Percentiles rank a stretch among this genome's conserved stretches.
These are phyloP conservation scores for Mariannaea elegans DNA, from an alignment of 2,329 filamentous ascomycete species.

Conservation along the genomic window DNA sequence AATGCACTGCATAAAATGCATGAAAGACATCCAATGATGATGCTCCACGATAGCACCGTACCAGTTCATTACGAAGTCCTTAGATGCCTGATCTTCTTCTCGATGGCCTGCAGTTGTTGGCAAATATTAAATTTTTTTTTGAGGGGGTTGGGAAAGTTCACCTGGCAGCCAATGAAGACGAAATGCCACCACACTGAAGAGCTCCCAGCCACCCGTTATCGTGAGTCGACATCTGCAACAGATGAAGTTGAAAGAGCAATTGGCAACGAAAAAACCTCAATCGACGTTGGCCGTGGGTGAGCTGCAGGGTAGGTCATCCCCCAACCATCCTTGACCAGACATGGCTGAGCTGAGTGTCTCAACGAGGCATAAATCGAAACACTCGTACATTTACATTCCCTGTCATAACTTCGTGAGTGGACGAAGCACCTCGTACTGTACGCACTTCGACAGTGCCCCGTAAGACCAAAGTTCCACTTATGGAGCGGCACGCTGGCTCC, in stretches of 20 bases:
- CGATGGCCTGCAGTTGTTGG: constrained; percentile 30
- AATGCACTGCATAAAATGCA: constrained; percentile 37
- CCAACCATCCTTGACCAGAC: constrained; percentile 14
- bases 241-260: constrained; percentile 9
- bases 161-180: constrained; percentile 31
- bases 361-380: constrained; percentile 13
- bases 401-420: constrained; percentile 4
- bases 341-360: constrained; percentile 21
- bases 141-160: constrained; percentile 33
- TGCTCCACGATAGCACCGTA: constrained; percentile 44
- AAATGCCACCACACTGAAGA: constrained; percentile 15
- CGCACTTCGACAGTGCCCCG: neutral
- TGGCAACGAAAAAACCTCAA: constrained; percentile 7
- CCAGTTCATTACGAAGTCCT: constrained; percentile 35
- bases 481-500: constrained; percentile 23
- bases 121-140: constrained; percentile 21
- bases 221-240: constrained; percentile 11
- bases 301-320: constrained; percentile 13
- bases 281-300: neutral
- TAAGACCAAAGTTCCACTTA: constrained; percentile 16
- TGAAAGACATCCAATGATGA: constrained; percentile 39
- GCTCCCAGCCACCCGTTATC: constrained; percentile 28
- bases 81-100: constrained; percentile 35
- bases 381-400: constrained; percentile 8
- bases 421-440: constrained; percentile 1